A percentile compares a stretch with the other conserved stretches of the same genome.
These are phyloP conservation scores for Selenicereus undatus DNA, from an alignment of 148 eudicot species.

Conservation along the genomic window DNA sequence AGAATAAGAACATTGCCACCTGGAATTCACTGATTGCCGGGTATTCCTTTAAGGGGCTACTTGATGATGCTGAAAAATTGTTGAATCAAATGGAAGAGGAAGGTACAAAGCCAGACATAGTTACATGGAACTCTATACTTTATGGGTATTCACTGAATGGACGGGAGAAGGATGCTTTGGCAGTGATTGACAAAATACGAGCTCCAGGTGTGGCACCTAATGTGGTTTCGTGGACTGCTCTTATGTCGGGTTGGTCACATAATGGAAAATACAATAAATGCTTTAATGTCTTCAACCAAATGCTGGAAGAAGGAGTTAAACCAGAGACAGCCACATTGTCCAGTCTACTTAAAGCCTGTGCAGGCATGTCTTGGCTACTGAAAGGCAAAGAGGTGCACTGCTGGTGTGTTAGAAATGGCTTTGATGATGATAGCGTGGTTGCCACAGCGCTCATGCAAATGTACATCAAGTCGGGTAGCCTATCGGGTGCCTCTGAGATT, in stretches of 20 bases:
- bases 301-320: conserved; percentile 44
- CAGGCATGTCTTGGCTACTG: conserved; percentile 47
- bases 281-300: conserved; percentile 34
- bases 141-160: conserved; percentile 47
- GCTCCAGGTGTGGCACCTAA: conserved; percentile 41
- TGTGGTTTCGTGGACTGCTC: conserved; percentile 54
- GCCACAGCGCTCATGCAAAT: conserved; percentile 54
- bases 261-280: conserved; percentile 39
- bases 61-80: conserved; percentile 34
- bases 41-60: conserved; percentile 48
- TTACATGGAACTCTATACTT: conserved; percentile 51
- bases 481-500: conserved; percentile 37
- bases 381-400: conserved; percentile 57
- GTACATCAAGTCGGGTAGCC: conserved; percentile 57
- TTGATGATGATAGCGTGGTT: conserved; percentile 32
- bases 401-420: conserved; percentile 40
- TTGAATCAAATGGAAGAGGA: conserved; percentile 39
- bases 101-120: conserved; percentile 48
- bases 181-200: conserved; percentile 35
- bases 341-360: conserved; percentile 55
- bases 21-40: conserved; percentile 60
- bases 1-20: conserved; percentile 37
- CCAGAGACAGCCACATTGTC: conserved; percentile 48
- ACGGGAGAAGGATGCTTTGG: conserved; percentile 35
- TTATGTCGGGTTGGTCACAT: conserved; percentile 52